A percentile compares a stretch with the other conserved stretches of the same genome.
Conservation (phyloP, 164 flowering plant species). For the Stephania yunnanensis region DNA sequence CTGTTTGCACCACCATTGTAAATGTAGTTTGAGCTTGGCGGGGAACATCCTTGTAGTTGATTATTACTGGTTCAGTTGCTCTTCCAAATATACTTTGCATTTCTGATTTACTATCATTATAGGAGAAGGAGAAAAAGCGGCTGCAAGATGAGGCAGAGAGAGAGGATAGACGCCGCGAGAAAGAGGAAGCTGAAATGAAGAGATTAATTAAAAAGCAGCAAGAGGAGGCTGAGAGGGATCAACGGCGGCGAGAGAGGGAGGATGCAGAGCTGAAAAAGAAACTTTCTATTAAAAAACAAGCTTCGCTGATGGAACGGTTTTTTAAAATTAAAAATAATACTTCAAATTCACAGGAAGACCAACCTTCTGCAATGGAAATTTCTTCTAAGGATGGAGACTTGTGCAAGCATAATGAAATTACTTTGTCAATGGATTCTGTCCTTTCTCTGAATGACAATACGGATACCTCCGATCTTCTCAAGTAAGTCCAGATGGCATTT, state of each 20-base stretch:
- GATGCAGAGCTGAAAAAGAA: constrained; percentile 61
- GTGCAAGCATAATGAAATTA: constrained; percentile 29
- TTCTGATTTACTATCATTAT: constrained; percentile 8
- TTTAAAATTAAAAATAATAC: constrained; percentile 44
- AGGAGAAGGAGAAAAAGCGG: constrained; percentile 77
- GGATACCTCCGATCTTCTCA: constrained; percentile 36
- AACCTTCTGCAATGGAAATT: constrained; percentile 21
- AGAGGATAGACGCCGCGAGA: constrained; percentile 59
- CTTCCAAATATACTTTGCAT: background rate
- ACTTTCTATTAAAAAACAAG: constrained; percentile 72
- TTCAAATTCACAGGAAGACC: constrained; percentile 25
- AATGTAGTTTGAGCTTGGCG: background rate
- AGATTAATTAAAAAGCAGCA: constrained; percentile 57
- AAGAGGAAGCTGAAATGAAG: constrained; percentile 59
- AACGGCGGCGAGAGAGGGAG: constrained; percentile 63
- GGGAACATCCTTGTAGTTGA: background rate
- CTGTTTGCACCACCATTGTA: background rate
- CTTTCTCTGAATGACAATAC: constrained; percentile 32
- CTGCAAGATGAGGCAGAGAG: constrained; percentile 68
- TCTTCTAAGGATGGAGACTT: constrained; percentile 19
- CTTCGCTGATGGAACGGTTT: constrained; percentile 89
- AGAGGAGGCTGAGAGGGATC: constrained; percentile 74
- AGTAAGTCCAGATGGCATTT: constrained; percentile 27
- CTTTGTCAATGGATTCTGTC: constrained; percentile 51
- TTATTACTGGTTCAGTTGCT: background rate